phyloP scores from a whole-genome alignment of 306 rosid species.

The Cucumis hystrix region DNA sequence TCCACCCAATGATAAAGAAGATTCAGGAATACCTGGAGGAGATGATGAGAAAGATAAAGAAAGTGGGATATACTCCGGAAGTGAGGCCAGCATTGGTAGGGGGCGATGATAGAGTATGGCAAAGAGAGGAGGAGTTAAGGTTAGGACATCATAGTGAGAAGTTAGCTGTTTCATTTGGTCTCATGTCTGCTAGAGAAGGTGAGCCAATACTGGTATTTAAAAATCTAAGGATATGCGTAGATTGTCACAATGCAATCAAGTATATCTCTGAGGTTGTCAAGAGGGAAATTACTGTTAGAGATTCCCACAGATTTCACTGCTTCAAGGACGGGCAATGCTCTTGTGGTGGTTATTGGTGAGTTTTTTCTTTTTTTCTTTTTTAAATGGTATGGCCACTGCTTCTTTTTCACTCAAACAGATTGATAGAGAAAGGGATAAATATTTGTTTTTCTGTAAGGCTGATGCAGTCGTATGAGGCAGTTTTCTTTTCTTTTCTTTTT shows the following conservation, averaged over 20 bases:
- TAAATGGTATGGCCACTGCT: no score
- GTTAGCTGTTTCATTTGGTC: conserved; percentile 23
- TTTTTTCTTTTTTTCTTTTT: background rate
- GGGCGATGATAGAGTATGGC: conserved; percentile 22
- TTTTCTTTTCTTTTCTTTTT: background rate
- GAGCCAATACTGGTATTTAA: conserved; percentile 13
- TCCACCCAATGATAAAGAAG: conserved; percentile 61
- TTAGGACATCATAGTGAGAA: conserved; percentile 3
- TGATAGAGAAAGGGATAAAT: no score
- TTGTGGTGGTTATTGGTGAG: conserved; percentile 8
- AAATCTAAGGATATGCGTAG: background rate
- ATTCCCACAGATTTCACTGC: conserved; percentile 67
- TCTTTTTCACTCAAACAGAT: no score
- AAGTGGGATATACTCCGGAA: conserved; percentile 55
- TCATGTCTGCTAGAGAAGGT: conserved; percentile 47
- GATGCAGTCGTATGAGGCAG: background rate
- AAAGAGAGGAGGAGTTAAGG: conserved; percentile 37
- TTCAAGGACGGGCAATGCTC: conserved; percentile 38
- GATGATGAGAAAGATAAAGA: conserved; percentile 44
- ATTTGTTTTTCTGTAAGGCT: background rate
- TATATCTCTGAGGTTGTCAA: conserved; percentile 42
- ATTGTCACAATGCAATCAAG: conserved; percentile 33
- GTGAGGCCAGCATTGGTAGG: conserved; percentile 48
- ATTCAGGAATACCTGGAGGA: conserved; percentile 50
- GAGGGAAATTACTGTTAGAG: conserved; percentile 21